Evolutionary conservation across 805 yeast species (phyloP).

Genomic region (Starmerella geochares): DNA sequence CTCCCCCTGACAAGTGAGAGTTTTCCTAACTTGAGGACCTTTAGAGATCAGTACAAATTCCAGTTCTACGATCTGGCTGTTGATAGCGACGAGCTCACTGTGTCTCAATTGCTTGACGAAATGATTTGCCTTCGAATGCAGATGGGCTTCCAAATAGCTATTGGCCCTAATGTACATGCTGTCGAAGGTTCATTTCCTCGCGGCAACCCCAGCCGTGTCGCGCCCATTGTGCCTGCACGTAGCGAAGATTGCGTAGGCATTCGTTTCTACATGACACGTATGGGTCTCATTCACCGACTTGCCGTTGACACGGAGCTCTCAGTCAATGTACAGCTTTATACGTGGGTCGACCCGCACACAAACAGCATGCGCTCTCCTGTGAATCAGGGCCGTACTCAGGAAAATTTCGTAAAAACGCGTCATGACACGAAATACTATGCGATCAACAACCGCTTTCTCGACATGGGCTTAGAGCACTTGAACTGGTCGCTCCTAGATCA

Average conservation of each 20-base stretch:
- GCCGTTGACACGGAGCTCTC: conserved; percentile 60
- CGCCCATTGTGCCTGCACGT: conserved; percentile 45
- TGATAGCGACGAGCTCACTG: conserved; percentile 18
- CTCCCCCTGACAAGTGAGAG: conserved; percentile 71
- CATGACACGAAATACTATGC: conserved; percentile 58
- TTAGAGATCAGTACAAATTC: conserved; percentile 62
- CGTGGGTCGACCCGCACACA: conserved; percentile 22
- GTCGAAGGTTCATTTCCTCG: conserved; percentile 54
- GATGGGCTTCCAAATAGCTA: conserved; percentile 83
- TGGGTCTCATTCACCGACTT: conserved; percentile 78
- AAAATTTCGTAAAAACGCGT: conserved; percentile 49
- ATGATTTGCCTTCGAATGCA: conserved; percentile 76
- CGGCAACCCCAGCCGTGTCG: conserved; percentile 45
- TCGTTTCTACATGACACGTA: conserved; percentile 63
- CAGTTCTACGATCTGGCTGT: conserved; percentile 55
- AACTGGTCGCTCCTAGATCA: conserved; percentile 94
- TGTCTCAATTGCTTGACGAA: conserved; percentile 58
- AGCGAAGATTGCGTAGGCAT: conserved; percentile 40
- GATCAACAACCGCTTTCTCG: conserved; percentile 47
- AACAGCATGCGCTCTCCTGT: conserved; percentile 10
- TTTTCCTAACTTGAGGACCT: conserved; percentile 62
- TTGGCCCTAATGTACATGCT: conserved; percentile 54
- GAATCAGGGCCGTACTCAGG: conserved; percentile 7
- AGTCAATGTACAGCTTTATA: conserved; percentile 69
- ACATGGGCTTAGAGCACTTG: conserved; percentile 33